These are phyloP conservation scores for Pneumocystis canis DNA, from an alignment of 1,139 yeast species.

Conservation along the genomic window DNA sequence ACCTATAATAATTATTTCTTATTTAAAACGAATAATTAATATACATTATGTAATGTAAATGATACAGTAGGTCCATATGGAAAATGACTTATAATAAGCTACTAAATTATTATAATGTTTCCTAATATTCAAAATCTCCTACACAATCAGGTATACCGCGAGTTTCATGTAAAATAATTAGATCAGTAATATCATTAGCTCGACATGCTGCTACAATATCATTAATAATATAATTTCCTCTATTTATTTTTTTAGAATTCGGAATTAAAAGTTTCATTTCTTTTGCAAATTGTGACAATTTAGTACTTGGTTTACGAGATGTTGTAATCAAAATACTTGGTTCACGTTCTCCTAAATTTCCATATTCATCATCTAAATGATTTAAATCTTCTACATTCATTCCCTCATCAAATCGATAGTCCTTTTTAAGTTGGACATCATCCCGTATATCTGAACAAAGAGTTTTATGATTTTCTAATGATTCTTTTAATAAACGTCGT, in stretches of 20 bases:
- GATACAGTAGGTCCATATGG: conserved; percentile 97
- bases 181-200: conserved; percentile 61
- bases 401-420: conserved; percentile 70
- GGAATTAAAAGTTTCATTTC: conserved; percentile 84
- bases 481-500: conserved; percentile 71
- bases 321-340: conserved; percentile 93
- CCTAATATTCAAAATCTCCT: not conserved
- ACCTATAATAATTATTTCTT: conserved; percentile 20
- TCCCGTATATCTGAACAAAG: conserved; percentile 81
- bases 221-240: conserved; percentile 85
- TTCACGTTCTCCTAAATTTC: conserved; percentile 74
- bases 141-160: conserved; percentile 90
- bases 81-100: conserved; percentile 72
- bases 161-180: conserved; percentile 82
- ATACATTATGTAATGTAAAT: conserved; percentile 76
- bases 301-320: conserved; percentile 76
- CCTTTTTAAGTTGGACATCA: conserved; percentile 63
- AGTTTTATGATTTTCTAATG: conserved; percentile 83
- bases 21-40: not conserved
- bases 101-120: not conserved
- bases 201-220: conserved; percentile 75
- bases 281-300: conserved; percentile 78
- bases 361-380: conserved; percentile 72
- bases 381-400: conserved; percentile 38
- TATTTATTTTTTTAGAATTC: conserved; percentile 69